These are phyloP conservation scores for Suillus brevipes DNA, from an alignment of 768 basidiomycete genomes.

Conservation along the genomic window DNA sequence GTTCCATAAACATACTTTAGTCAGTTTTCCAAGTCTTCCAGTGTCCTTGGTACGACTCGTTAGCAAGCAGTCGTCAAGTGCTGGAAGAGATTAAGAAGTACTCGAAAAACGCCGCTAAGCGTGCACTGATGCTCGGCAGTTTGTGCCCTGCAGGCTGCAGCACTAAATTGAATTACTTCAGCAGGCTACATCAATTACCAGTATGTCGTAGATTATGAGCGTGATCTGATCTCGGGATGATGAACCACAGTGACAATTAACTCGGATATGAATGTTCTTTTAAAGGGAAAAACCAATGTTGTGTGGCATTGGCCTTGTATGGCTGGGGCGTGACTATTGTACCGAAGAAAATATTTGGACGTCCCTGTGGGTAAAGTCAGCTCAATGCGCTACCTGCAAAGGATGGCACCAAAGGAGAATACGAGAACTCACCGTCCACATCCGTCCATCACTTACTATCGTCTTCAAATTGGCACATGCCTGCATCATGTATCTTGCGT, in stretches of 20 bases:
- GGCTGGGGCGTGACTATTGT: neutral
- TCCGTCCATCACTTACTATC: constrained; percentile 48
- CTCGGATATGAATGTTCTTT: neutral
- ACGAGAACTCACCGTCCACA: constrained; percentile 53
- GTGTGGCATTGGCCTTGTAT: neutral
- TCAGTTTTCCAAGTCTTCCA: neutral
- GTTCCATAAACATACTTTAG: neutral
- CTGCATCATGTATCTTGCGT: constrained; percentile 43
- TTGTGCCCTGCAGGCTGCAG: neutral
- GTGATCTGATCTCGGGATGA: neutral
- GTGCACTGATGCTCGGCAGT: neutral
- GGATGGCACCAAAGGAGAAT: constrained; percentile 6
- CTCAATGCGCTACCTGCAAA: neutral
- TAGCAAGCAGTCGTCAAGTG: neutral
- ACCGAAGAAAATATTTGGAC: neutral
- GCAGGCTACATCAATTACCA: neutral
- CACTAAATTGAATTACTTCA: neutral
- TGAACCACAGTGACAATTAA: neutral
- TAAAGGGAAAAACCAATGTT: constrained; percentile 2
- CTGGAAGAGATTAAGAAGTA: neutral
- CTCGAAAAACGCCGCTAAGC: neutral
- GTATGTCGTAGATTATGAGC: neutral
- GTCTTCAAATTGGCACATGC: constrained; percentile 41
- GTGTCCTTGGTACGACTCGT: neutral
- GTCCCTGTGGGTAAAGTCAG: neutral